These are phyloP conservation scores for Inonotus obliquus DNA, from an alignment of 1,284 basidiomycete species.

Conservation along the genomic window DNA sequence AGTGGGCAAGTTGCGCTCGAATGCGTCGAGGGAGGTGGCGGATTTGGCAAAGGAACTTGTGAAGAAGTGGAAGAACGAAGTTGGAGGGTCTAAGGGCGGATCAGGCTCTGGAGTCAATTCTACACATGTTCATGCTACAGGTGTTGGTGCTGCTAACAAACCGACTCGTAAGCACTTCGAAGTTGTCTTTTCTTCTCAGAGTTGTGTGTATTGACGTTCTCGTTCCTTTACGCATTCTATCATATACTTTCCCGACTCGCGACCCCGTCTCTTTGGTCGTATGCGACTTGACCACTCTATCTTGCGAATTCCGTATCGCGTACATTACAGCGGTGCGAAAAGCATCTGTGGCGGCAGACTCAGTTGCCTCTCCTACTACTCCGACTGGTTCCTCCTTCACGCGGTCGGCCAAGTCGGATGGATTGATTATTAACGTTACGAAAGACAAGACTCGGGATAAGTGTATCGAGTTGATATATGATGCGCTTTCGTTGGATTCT, in stretches of 20 bases:
- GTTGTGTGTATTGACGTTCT: slow-evolving; percentile 27
- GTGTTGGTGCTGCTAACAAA: slow-evolving; percentile 11
- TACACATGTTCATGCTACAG: not conserved
- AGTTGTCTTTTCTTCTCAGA: not conserved
- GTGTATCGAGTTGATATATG: slow-evolving; percentile 88
- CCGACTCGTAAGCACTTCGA: slow-evolving; percentile 26
- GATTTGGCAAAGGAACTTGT: slow-evolving; percentile 92
- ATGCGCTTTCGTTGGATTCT: slow-evolving; percentile 83
- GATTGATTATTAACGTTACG: slow-evolving; percentile 50
- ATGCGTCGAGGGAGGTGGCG: slow-evolving; percentile 68
- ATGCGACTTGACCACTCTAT: not conserved
- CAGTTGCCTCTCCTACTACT: slow-evolving; percentile 28
- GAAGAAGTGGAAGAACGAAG: slow-evolving; percentile 85
- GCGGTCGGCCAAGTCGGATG: slow-evolving; percentile 68
- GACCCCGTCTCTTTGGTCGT: not conserved
- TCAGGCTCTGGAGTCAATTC: slow-evolving; percentile 22
- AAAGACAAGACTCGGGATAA: slow-evolving; percentile 81
- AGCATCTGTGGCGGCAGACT: slow-evolving; percentile 12
- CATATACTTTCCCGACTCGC: not conserved
- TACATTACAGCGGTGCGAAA: slow-evolving; percentile 13
- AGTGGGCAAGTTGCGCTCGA: slow-evolving; percentile 84
- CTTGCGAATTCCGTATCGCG: no score
- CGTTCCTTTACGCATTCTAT: no score
- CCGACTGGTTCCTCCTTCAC: slow-evolving; percentile 40
- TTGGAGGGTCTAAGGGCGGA: slow-evolving; percentile 69